Base-by-base conservation (phyloP, 495 filamentous ascomycete genomes). In the Penicillium alfredii region DNA sequence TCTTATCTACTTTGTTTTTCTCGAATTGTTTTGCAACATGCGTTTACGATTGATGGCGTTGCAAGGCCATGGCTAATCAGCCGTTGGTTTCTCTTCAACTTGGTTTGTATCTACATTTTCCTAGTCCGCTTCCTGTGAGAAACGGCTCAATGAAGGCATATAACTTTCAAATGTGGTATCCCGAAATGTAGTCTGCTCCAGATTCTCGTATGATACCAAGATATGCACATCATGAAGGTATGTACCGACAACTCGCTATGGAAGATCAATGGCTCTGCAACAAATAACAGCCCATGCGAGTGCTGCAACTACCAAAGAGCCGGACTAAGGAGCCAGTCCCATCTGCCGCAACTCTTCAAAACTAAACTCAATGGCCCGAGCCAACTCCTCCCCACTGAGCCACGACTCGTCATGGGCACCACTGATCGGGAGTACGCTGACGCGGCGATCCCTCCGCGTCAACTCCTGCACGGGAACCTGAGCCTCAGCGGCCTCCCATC, bases 391-490 rank as follows among this genome's bases (percentile, higher is more conserved):
- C 5, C 75, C 75, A 13, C 67, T 57, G 25, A 67, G 44, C 66
- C 77, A 80, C 2, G 78, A 56, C 30, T 80, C 69, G 50, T 85
- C 73, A 65, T 88, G 84, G n/a, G 49, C 59, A 5, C 82, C 84
- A 7, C 46, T 39, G n/a, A 84, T 42, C 13, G 67, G 39, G 3
- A 72, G 30, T 16, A 53, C 29, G n/a, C 66, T 29, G 5, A 71
- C 52, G 6, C 48, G 53, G 47, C 53, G 36, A n/a, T 77, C 80
- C 10, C 49, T 35, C n/a, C 78, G 33, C 26, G 68, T 42, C 1
- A 71, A 21, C 22, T 53, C 39, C 14, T 66, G 33, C n/a, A 64
- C 49, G 3, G 47, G 51, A 44, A 53, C 45, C 20, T 45, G 30
- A 21, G 48, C 42, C 6, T 42, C 39, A 40, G 33, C 33, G 38